Base-by-base conservation (phyloP, 306 rosid species). In the Astragalus glycyphyllos region DNA sequence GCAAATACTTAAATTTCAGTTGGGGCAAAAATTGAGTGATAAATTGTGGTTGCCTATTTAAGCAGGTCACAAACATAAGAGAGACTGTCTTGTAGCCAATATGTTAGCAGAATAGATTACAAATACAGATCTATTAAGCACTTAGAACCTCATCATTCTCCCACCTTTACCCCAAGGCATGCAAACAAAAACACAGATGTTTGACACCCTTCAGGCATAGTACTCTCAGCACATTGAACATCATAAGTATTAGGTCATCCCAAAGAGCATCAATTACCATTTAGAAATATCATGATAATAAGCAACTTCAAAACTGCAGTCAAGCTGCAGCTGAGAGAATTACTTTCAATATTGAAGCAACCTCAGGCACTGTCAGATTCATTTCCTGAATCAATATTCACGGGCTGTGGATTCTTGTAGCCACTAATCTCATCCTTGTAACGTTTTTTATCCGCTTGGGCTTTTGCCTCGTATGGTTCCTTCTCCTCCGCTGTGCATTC, bases 401-500 rank as follows among this genome's bases (percentile, higher is more conserved):
- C 81, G 1, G 96, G 85, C 67, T 95, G 99, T 10, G 94, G 86
- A 77, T 91, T 94, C 90, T 86, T 94, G 83, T 95, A 95, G 53
- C 92, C 99, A 76, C 84, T 91, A 68, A 95, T 85, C 84, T 89
- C 96, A 44, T 89, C 99, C 90, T 79, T 82, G 86, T 91, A 95
- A 32, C 99, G 97, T 58, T 82, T 74, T 77, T 95, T 91, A 83
- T 95, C 99, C 10, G 79, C 92, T 8, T 77, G 92, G 77, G 99
- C 96, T 86, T 87, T 95, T 4, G 86, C 95, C 77, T 95, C 99
- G 12, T 78, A 82, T n/a, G 86, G 86, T 65, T 78, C 86, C 78
- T 82, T 82, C 69, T 82, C 86, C 49, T 82, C 86, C 72, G 31
- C 86, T 82, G 79, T 64, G 23, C 46, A 70, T 73, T 76, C 49